These are phyloP conservation scores for Artemisia argyi DNA, from an alignment of 129 eudicot species.

Conservation along the genomic window DNA sequence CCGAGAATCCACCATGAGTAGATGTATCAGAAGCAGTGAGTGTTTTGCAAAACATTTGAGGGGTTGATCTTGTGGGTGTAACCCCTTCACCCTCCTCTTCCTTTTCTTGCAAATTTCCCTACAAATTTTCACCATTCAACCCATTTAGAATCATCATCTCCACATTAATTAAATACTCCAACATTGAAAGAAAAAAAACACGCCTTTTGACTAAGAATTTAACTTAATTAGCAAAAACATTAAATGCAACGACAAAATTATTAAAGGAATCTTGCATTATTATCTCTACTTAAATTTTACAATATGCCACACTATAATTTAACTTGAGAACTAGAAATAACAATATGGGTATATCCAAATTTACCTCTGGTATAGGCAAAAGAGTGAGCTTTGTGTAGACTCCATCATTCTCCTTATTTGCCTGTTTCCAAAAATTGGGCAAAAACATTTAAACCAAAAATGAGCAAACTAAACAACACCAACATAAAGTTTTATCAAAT, in stretches of 20 bases:
- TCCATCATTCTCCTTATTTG: slow-evolving; percentile 87
- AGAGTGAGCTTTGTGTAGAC: slow-evolving; percentile 82
- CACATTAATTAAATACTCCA: neutral
- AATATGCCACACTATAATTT: neutral
- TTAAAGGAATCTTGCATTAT: slow-evolving; percentile 11
- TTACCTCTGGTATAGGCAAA: slow-evolving; percentile 77
- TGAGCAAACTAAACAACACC: slow-evolving; percentile 10
- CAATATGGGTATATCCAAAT: slow-evolving; percentile 9
- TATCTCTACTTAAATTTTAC: neutral
- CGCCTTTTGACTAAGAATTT: neutral
- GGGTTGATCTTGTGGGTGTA: slow-evolving; percentile 55
- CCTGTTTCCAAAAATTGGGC: slow-evolving; percentile 47
- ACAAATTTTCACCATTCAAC: slow-evolving; percentile 31
- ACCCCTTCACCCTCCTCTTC: slow-evolving; percentile 61
- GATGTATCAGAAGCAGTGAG: slow-evolving; percentile 97
- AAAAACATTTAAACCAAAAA: slow-evolving; percentile 10
- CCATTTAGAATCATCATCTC: neutral
- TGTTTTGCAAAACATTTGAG: slow-evolving; percentile 96
- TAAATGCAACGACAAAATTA: slow-evolving; percentile 22
- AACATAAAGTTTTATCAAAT: neutral
- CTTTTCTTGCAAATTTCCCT: slow-evolving; percentile 46
- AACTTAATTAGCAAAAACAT: slow-evolving; percentile 16
- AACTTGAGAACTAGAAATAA: neutral
- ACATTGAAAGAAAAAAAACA: neutral
- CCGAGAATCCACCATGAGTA: slow-evolving; percentile 97